These are phyloP conservation scores for Rhodotorula kratochvilovae DNA, from an alignment of 768 basidiomycete species.

Conservation along the genomic window DNA sequence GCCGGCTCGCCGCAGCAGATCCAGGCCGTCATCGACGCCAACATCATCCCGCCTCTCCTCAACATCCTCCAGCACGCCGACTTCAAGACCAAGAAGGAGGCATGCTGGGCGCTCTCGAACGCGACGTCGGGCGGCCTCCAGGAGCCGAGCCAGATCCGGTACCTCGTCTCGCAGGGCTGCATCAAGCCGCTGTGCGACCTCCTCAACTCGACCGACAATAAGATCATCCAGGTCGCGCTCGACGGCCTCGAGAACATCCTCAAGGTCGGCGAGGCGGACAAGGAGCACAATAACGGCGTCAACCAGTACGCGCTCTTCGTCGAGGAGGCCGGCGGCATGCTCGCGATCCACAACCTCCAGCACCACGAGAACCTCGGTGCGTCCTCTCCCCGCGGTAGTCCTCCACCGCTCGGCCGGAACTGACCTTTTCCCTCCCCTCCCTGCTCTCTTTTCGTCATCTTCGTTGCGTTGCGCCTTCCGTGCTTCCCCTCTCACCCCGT, in stretches of 20 bases:
- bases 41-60: slow-evolving; percentile 95
- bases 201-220: slow-evolving; percentile 98
- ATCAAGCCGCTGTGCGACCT: slow-evolving; percentile 98
- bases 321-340: slow-evolving; percentile 98
- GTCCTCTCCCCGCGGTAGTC: slow-evolving; percentile 44
- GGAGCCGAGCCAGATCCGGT: slow-evolving; percentile 93
- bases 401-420: not conserved
- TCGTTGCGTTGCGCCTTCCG: too few species aligned
- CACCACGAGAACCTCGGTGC: slow-evolving; percentile 84
- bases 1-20: slow-evolving; percentile 96
- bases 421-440: not conserved
- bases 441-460: too few species aligned
- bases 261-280: slow-evolving; percentile 95
- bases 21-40: slow-evolving; percentile 93
- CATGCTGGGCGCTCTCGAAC: slow-evolving; percentile 99
- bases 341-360: slow-evolving; percentile 96
- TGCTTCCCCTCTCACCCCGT: too few species aligned
- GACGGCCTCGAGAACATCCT: slow-evolving; percentile 98
- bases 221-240: slow-evolving; percentile 91
- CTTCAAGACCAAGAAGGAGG: slow-evolving; percentile 99
- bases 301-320: slow-evolving; percentile 93
- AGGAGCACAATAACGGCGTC: slow-evolving; percentile 67
- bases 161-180: slow-evolving; percentile 94
- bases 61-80: slow-evolving; percentile 96
- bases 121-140: slow-evolving; percentile 96